Percentiles rank a stretch among this genome's conserved stretches.
Conservation (phyloP, 2,329 filamentous ascomycete genomes). For the Cladosporium sp. region DNA sequence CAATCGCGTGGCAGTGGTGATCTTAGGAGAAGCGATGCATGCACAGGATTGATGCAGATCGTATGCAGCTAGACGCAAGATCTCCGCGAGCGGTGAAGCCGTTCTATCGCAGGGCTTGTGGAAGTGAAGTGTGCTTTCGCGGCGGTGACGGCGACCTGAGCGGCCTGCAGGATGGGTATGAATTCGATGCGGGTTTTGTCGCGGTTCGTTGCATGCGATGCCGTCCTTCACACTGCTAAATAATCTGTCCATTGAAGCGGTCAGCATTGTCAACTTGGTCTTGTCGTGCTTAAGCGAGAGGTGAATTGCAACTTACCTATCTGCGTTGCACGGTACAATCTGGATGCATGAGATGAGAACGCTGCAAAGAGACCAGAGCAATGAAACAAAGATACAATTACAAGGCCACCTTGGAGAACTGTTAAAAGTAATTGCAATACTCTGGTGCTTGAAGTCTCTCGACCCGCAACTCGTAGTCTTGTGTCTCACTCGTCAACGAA, state of each 20-base stretch:
- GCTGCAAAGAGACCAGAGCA: neutral
- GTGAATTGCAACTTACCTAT: neutral
- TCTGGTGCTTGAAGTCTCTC: neutral
- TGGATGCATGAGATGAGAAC: neutral
- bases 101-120: neutral
- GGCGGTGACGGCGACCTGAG: neutral
- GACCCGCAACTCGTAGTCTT: neutral
- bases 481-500: neutral
- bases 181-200: neutral
- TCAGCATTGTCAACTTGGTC: neutral
- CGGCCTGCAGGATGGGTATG: neutral
- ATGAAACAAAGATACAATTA: neutral
- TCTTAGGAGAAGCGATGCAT: too few relatives aligned
- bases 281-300: neutral
- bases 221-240: neutral
- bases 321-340: neutral
- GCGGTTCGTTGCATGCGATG: neutral
- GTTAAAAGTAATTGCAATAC: neutral
- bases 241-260: neutral
- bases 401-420: neutral
- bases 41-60: neutral
- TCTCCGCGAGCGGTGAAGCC: neutral
- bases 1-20: neutral
- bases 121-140: constrained; percentile 2
- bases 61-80: neutral